Conservation (phyloP, 768 basidiomycete species). For the Mycena metata region DNA sequence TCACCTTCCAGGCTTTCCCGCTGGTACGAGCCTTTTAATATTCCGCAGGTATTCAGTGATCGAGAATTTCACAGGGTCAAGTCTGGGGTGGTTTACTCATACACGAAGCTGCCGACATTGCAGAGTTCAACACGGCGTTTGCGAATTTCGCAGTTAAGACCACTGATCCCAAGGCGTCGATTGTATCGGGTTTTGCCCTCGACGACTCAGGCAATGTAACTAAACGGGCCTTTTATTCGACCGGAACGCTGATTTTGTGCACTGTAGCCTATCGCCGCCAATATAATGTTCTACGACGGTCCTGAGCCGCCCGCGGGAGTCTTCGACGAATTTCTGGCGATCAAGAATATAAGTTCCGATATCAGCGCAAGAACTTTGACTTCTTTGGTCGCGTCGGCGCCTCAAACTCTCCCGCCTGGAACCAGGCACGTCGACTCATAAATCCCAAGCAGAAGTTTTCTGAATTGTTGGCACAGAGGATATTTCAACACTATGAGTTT, state of each 20-base stretch:
- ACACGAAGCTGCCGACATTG: conserved; percentile 41
- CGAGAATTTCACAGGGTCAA: no score
- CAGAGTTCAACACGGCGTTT: conserved; percentile 51
- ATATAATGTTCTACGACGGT: conserved; percentile 70
- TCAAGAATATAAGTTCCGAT: conserved; percentile 55
- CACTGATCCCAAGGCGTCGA: conserved; percentile 64
- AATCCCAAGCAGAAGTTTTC: no score
- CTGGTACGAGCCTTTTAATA: no score
- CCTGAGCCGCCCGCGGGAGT: conserved; percentile 63
- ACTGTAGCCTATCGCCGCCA: conserved; percentile 41
- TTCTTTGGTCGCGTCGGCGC: conserved; percentile 55
- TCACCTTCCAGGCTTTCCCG: no score
- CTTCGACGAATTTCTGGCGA: conserved; percentile 65
- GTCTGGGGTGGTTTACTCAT: conserved; percentile 67
- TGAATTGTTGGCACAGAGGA: conserved; percentile 39
- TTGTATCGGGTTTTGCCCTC: conserved; percentile 62
- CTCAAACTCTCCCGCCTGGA: conserved; percentile 50
- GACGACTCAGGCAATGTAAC: conserved; percentile 53
- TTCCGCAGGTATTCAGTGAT: no score
- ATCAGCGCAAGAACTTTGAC: conserved; percentile 56
- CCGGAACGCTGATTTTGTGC: not conserved
- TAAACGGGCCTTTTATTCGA: not conserved
- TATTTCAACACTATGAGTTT: conserved; percentile 62
- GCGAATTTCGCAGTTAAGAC: conserved; percentile 55
- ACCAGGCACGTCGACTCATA: conserved; percentile 41